Base-by-base conservation (phyloP, 2,329 filamentous ascomycete species). In the Aspergillus sp. region DNA sequence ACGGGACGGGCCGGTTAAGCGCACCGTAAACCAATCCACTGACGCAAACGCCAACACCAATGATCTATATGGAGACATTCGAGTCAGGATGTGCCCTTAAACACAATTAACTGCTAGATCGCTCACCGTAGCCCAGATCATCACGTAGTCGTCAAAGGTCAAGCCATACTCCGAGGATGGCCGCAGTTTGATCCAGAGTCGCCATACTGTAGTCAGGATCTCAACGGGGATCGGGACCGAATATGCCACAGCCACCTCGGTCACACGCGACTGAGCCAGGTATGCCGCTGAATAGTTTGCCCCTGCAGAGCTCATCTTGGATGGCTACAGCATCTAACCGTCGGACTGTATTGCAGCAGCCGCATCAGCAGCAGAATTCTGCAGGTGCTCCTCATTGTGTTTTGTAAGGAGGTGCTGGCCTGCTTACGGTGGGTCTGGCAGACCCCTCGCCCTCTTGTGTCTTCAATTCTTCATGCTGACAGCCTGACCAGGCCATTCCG, bases 11-110 rank as follows among this genome's bases (percentile, higher is more conserved):
- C 36, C 42, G 30, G 8, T 44, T 8, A 17, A 41, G 36, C 44
- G 8, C 51, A 65, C 63, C 61, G 51, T 63, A 65, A 6, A 60
- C 51, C 39, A 65, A 54, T 10, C 63, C 63, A 50, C 61, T 65
- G 17, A 62, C 54, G 17, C 58, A 63, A 8, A 63, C 23, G 10
- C 42, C 57, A 36, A 63, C 57, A 3, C 60, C 53, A 15, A 54
- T 44, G 27, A 58, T 52, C 59, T 62, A 44, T 44, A 19, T n/a
- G 21, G 39, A 21, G 41, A 48, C 21, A 39, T 17, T 2, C 19
- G 10, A 36, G 21, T 53, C 50, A 59, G 41, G 42, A 27, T 15
- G 36, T n/a, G 30, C 17, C 13, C n/a, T 19, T 32, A 10, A 36
- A 32, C 47, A 21, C 13, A 5, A 23, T 21, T 3, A 10, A 5